Base-by-base conservation (phyloP, 805 yeast genomes). In the Cyberlindnera sargentensis region DNA sequence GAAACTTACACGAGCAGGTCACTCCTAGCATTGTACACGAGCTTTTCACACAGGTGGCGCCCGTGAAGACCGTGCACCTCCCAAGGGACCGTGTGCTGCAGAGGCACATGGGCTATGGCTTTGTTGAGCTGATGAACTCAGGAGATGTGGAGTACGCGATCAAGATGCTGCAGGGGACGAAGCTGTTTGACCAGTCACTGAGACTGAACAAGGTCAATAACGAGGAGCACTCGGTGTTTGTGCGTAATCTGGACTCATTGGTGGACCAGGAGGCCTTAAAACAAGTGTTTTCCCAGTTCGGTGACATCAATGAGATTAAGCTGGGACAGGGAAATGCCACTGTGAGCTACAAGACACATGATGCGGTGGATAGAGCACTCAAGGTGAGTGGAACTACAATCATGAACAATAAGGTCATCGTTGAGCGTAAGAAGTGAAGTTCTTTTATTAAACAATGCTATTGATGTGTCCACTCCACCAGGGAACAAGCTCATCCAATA, bases 61-160 rank as follows among this genome's bases (percentile, higher is more conserved):
- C 96, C 0, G 74, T 91, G 3, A 68, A 67, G 34, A 70, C 75
- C 29, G 72, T 93, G 4, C 73, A 82, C 47, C 68, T 93, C 49
- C 97, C 97, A 5, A 81, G 78, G 55, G 96, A 89, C 57, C 73
- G 87, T 48, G 70, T 89, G 4, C 63, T 78, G 28, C 76, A 76
- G 47, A 67, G 74, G 1, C 89, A 84, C 55, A 95, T 84, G 55
- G 97, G 97, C 5, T 91, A 71, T 65, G 97, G 95, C 8, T 91
- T 93, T 64, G 83, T 84, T 2, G 93, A 86, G 57, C 82, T 84
- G 55, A 63, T 67, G 40, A 66, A 70, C 11, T 63, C 65, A 3
- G 68, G 64, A 20, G 96, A 88, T 52, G 82, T 84, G 0, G 82
- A 79, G 7, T 91, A 89, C 58, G 86, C 80, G 1, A 62, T 74